Evolutionary conservation across 169 alveolate genomes (phyloP).

Genomic region (Amoebophrya sp.): DNA sequence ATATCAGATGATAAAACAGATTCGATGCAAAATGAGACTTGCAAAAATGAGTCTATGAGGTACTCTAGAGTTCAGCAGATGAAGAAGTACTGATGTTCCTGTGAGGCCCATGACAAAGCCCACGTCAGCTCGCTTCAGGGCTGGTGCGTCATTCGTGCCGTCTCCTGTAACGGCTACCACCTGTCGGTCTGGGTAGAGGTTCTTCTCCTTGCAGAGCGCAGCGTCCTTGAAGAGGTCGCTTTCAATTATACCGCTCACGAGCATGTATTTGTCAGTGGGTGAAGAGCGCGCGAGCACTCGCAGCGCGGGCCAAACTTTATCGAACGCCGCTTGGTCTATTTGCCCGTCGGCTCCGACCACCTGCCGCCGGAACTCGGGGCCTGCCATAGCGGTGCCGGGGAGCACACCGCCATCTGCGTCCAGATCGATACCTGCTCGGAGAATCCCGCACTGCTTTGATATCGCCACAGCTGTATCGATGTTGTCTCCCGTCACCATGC

Average conservation of each 20-base stretch:
- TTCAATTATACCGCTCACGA: slow-evolving; percentile 54
- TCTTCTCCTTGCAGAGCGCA: neutral
- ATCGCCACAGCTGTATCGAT: slow-evolving; percentile 71
- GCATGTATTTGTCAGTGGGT: slow-evolving; percentile 75
- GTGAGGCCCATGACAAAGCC: slow-evolving; percentile 85
- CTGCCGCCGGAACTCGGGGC: slow-evolving; percentile 40
- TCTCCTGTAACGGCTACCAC: slow-evolving; percentile 87
- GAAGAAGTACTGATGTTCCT: slow-evolving; percentile 55
- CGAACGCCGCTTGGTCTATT: slow-evolving; percentile 58
- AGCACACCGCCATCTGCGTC: slow-evolving; percentile 50
- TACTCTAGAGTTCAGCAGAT: neutral
- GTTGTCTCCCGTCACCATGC: slow-evolving; percentile 87
- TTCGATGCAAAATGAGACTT: neutral
- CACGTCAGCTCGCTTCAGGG: slow-evolving; percentile 78
- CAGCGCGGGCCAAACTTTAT: slow-evolving; percentile 46
- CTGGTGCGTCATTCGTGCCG: slow-evolving; percentile 87
- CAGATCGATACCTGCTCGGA: slow-evolving; percentile 53
- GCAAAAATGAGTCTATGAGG: neutral
- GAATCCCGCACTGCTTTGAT: slow-evolving; percentile 72
- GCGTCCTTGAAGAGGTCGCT: neutral
- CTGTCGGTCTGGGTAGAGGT: slow-evolving; percentile 31
- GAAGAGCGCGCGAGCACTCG: slow-evolving; percentile 73
- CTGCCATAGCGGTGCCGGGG: slow-evolving; percentile 46
- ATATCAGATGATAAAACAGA: neutral
- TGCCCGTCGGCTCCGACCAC: slow-evolving; percentile 38